These are phyloP conservation scores for Penicillium maclennaniae DNA, from an alignment of 495 filamentous ascomycete genomes.

Conservation along the genomic window DNA sequence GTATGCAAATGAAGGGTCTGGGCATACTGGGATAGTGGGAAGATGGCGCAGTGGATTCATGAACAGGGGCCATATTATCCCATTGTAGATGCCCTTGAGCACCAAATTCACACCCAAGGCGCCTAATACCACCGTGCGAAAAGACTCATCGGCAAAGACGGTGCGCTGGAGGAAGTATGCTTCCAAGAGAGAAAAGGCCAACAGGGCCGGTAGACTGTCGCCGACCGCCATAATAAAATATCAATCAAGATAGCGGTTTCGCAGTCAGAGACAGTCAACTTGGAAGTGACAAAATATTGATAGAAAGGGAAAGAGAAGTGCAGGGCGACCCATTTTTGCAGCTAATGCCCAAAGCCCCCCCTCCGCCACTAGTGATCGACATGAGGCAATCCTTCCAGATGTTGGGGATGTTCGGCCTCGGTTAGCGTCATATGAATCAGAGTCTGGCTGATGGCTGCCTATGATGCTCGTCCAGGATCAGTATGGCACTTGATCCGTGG, in stretches of 20 bases:
- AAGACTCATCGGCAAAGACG: slow-evolving; percentile 24
- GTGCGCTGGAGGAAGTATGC: slow-evolving; percentile 30
- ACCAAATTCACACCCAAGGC: slow-evolving; percentile 25
- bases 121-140: slow-evolving; percentile 20
- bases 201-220: slow-evolving; percentile 13
- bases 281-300: not conserved
- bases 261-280: not conserved
- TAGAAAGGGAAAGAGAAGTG: not conserved
- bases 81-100: slow-evolving; percentile 39
- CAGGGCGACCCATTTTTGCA: not conserved
- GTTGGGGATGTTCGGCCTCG: not conserved
- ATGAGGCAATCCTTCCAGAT: not conserved
- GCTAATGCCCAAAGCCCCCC: not conserved
- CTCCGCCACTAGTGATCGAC: not conserved
- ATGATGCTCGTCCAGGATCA: too few species aligned
- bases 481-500: too few species aligned
- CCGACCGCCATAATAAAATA: slow-evolving; percentile 8
- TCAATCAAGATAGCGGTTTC: not conserved
- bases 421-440: not conserved
- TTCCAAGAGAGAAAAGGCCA: slow-evolving; percentile 24
- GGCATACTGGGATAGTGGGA: slow-evolving; percentile 52
- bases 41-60: slow-evolving; percentile 68
- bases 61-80: slow-evolving; percentile 65
- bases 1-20: not conserved
- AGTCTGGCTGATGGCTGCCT: too few species aligned